Evolutionary conservation across 2,329 filamentous ascomycete genomes (phyloP), one percentile per base, ranked within the genome.

Genomic region (Sporothrix pallida): DNA sequence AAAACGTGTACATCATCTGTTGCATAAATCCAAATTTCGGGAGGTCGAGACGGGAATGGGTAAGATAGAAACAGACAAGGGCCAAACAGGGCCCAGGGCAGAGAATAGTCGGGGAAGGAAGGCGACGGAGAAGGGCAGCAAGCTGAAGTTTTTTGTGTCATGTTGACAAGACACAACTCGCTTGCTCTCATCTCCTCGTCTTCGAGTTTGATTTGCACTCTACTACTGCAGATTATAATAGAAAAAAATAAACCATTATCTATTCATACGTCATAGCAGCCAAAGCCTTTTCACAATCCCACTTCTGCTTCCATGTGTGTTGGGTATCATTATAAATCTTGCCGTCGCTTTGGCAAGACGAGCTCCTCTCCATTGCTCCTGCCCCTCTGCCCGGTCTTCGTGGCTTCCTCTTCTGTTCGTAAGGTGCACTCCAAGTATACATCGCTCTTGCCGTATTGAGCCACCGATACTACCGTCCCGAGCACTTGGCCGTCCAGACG

Each of bases 1-100:
- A 44, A 60, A 65, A 71, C 72, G 69, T 76, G 74, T 76, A 76
- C 74, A 76, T 74, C 75, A 76, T 58, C 69, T 76, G 74, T 72
- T 75, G 75, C 75, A 76, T 75, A 72, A 73, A 70, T 37, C 20
- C 65, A 26, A 69, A 69, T 20, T 42, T 10, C 46, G 26, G 65
- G 26, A 54, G 65, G 65, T 42, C 26, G 17, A 42, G 54, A 56
- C 7, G 48, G 46, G 52, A 68, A 13, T 17, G 20, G 60, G 31
- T 7, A 46, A 58, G 52, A 56, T 20, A 37, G 48, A 63, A 42
- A 20, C 58, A 63, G 58, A 63, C 37, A 37, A 37, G 31, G 26
- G 52, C 20, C 52, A 42, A 15, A 74, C 73, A 77, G 12, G 68
- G 68, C n/a, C 31, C 44, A 4, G 10, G 69, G 37, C 67, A 23